phyloP scores from a whole-genome alignment of 257 asterid species.

The Salvia hispanica region DNA sequence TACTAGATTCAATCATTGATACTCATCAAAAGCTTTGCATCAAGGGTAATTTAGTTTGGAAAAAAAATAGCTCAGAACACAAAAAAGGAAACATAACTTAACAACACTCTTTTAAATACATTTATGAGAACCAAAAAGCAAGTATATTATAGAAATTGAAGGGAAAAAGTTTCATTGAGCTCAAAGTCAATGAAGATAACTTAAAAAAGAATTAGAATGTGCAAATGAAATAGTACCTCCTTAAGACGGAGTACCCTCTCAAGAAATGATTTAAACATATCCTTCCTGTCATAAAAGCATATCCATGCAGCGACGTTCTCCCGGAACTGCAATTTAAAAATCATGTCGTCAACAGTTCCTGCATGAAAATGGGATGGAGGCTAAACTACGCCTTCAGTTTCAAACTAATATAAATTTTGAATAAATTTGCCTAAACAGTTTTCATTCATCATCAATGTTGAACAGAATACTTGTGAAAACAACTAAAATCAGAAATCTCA shows the following conservation, averaged over 20 bases:
- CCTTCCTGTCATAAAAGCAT: slow-evolving; percentile 78
- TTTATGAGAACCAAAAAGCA: neutral
- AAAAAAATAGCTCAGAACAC: slow-evolving; percentile 2
- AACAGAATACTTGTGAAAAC: slow-evolving; percentile 5
- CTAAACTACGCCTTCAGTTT: slow-evolving; percentile 12
- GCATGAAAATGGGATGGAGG: slow-evolving; percentile 11
- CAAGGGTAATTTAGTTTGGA: slow-evolving; percentile 12
- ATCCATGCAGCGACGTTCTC: slow-evolving; percentile 98
- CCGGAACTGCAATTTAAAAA: slow-evolving; percentile 76
- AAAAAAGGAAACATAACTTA: slow-evolving; percentile 1
- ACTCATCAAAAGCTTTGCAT: slow-evolving; percentile 16
- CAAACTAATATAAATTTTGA: slow-evolving; percentile 11
- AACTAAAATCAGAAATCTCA: slow-evolving; percentile 17
- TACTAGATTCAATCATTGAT: neutral
- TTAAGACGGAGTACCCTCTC: slow-evolving; percentile 85
- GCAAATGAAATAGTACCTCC: slow-evolving; percentile 59
- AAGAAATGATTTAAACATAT: slow-evolving; percentile 79
- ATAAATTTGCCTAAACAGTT: slow-evolving; percentile 15
- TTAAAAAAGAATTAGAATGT: neutral
- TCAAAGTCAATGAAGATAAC: slow-evolving; percentile 17
- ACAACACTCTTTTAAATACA: neutral
- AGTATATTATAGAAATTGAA: neutral
- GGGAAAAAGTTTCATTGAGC: neutral
- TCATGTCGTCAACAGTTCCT: slow-evolving; percentile 6
- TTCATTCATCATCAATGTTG: slow-evolving; percentile 19